Percentiles rank a stretch among this genome's conserved stretches.
phyloP scores from a whole-genome alignment of 208 protist genomes.

The Leishmania mexicana region DNA sequence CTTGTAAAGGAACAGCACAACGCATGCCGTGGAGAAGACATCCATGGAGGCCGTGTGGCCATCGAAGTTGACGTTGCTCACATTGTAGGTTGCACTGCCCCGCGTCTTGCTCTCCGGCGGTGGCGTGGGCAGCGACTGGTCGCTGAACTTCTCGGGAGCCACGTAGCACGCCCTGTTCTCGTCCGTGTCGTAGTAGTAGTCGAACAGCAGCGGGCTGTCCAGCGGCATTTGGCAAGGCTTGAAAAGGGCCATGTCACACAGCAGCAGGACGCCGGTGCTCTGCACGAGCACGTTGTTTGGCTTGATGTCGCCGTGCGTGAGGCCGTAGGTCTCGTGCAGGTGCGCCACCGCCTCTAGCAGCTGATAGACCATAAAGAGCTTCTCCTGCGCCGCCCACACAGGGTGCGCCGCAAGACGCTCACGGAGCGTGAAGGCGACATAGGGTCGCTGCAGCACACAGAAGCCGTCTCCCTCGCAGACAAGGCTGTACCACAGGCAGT shows the following conservation, averaged over 20 bases:
- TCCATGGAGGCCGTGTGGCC: slow-evolving; percentile 81
- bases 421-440: slow-evolving; percentile 69
- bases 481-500: slow-evolving; percentile 32
- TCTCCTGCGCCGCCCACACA: slow-evolving; percentile 39
- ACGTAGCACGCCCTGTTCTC: slow-evolving; percentile 81
- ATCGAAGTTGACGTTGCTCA: slow-evolving; percentile 62
- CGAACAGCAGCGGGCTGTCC: slow-evolving; percentile 78
- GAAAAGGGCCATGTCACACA: slow-evolving; percentile 87
- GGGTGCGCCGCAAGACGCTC: slow-evolving; percentile 79
- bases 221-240: slow-evolving; percentile 72
- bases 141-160: slow-evolving; percentile 87
- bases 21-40: slow-evolving; percentile 80
- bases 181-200: slow-evolving; percentile 91
- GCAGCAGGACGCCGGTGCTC: slow-evolving; percentile 69
- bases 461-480: slow-evolving; percentile 37
- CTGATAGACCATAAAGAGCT: slow-evolving; percentile 75
- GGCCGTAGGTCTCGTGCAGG: slow-evolving; percentile 77
- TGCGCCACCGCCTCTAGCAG: slow-evolving; percentile 67
- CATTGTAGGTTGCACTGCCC: slow-evolving; percentile 27
- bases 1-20: slow-evolving; percentile 68
- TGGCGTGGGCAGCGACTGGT: slow-evolving; percentile 31
- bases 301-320: slow-evolving; percentile 91
- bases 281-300: slow-evolving; percentile 85
- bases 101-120: slow-evolving; percentile 28
- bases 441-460: slow-evolving; percentile 75